phyloP scores from a whole-genome alignment of 169 alveolate species.

The Sarcocystis neurona region DNA sequence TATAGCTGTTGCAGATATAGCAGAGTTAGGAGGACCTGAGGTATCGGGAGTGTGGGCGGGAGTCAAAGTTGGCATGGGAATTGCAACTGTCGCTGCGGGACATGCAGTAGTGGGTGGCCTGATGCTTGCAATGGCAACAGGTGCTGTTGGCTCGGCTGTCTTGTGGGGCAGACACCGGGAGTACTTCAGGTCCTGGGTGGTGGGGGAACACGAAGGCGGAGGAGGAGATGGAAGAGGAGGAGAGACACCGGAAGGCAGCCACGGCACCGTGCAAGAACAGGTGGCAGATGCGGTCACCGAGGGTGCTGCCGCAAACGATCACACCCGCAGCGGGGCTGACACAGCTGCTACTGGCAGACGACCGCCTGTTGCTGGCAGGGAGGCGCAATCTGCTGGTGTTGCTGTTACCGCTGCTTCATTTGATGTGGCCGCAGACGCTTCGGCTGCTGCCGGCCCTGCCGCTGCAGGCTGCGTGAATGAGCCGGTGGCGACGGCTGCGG shows the following conservation, averaged over 20 bases:
- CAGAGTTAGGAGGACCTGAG: slow-evolving; percentile 20
- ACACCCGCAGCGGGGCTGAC: neutral
- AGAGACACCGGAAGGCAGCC: neutral
- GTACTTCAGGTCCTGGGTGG: neutral
- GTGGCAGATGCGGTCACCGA: neutral
- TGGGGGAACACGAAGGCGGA: neutral
- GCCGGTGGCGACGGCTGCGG: too few relatives aligned
- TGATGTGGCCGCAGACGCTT: too few relatives aligned
- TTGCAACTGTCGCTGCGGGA: slow-evolving; percentile 59
- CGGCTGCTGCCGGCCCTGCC: too few relatives aligned
- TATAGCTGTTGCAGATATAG: neutral
- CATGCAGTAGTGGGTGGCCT: slow-evolving; percentile 54
- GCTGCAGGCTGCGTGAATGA: too few relatives aligned
- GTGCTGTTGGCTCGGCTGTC: slow-evolving; percentile 57
- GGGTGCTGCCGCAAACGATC: neutral
- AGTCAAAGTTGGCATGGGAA: slow-evolving; percentile 54
- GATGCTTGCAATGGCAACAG: slow-evolving; percentile 58
- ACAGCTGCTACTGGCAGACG: neutral
- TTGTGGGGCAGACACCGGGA: slow-evolving; percentile 61
- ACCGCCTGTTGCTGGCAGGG: too few relatives aligned
- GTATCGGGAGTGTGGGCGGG: slow-evolving; percentile 64
- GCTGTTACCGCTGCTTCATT: too few relatives aligned
- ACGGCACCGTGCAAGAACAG: neutral
- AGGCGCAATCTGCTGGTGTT: too few relatives aligned
- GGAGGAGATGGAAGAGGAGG: neutral